phyloP scores from a whole-genome alignment of 106 monocot genomes.

The Dactylorhiza incarnata region DNA sequence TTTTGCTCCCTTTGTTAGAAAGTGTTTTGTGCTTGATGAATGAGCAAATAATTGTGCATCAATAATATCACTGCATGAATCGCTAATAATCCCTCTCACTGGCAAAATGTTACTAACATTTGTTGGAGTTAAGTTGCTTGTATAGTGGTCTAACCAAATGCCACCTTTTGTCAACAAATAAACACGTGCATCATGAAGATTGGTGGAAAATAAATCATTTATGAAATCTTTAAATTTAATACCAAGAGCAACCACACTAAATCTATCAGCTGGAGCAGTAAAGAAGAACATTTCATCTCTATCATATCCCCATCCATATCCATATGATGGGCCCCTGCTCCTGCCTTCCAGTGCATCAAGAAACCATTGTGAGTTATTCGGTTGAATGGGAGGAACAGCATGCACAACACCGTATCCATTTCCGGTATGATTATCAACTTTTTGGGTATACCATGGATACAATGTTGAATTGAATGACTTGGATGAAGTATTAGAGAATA shows the following conservation, averaged over 20 bases:
- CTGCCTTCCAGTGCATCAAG: conserved; percentile 7
- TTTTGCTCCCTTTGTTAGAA: background rate
- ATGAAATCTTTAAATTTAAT: conserved; percentile 8
- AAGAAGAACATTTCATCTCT: conserved; percentile 9
- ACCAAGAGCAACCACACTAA: conserved; percentile 12
- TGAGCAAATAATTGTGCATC: background rate
- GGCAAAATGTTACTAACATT: background rate
- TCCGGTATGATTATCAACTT: conserved; percentile 9
- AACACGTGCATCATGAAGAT: conserved; percentile 1
- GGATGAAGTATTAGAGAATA: conserved; percentile 4
- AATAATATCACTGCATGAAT: conserved; percentile 9
- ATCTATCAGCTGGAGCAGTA: conserved; percentile 11
- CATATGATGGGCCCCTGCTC: conserved; percentile 8
- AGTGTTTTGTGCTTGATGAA: background rate
- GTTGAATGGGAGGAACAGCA: background rate
- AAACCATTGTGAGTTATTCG: conserved; percentile 10
- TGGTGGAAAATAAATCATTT: background rate
- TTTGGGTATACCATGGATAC: conserved; percentile 8
- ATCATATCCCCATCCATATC: conserved; percentile 11
- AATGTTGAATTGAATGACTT: conserved; percentile 1
- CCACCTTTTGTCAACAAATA: conserved; percentile 12
- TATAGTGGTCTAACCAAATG: background rate
- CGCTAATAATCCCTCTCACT: background rate
- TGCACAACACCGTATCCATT: background rate
- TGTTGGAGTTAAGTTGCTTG: background rate